Base-by-base conservation (phyloP, 495 filamentous ascomycete species). In the Lasiosphaeris hirsuta region DNA sequence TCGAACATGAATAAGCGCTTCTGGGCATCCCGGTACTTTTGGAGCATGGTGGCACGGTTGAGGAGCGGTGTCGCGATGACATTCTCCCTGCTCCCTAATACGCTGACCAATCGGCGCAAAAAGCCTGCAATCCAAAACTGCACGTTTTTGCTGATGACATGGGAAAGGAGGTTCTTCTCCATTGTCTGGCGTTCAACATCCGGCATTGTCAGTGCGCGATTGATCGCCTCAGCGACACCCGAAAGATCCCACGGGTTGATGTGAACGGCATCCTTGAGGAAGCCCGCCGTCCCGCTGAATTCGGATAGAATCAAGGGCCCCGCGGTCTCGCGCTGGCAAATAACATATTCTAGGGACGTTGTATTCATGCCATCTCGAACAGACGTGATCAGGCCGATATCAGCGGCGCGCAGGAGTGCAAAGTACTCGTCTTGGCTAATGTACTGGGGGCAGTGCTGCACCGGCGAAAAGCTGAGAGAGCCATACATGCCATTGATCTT, bases 281-380 rank as follows among this genome's bases (percentile, higher is more conserved):
- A 92, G 37, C 90, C 90, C 42, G 92, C 92, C 0, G 92, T 96
- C 60, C 92, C 92, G 37, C 92, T 96, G 70, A 97, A 97, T 72
- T 97, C 92, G 9, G 92, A 97, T 7, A 97, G 80, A 58, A 97
- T 96, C 39, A 97, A 76, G 10, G 91, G 92, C 1, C 90, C 87
- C 66, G 90, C 84, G 39, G 84, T 85, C 48, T 89, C 85, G 62
- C 88, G 86, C 71, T 97, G 92, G 73, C 90, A 94, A 49, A 97
- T 82, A 33, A 97, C 84, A 69, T 95, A 97, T 71, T 97, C 92
- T 49, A 97, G 71, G 68, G 89, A 92, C 7, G 92, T 96, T 10
- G 92, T 96, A 75, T 97, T 97, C 91, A 97, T 96, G 52, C 92
- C 92, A 70, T 97, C 92, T 41, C 92, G 82, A 30, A 96, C 90